These are phyloP conservation scores for Stemphylium vesicarium DNA, from an alignment of 2,329 filamentous ascomycete species.

Conservation along the genomic window DNA sequence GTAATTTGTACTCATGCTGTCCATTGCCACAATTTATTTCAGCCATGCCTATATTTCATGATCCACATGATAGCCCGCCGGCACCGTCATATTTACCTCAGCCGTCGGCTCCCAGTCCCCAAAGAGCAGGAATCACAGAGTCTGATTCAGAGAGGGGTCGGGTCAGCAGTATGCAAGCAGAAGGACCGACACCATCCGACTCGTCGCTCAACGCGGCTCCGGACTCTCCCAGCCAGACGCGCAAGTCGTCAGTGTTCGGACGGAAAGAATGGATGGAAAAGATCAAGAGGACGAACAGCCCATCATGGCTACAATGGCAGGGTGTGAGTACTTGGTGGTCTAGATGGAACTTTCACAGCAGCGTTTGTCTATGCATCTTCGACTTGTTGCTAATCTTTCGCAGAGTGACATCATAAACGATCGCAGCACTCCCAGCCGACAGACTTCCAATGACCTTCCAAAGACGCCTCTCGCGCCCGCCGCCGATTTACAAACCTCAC, in stretches of 20 bases:
- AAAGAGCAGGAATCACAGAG: slow-evolving; percentile 23
- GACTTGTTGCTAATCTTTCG: slow-evolving; percentile 20
- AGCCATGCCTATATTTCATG: slow-evolving; percentile 51
- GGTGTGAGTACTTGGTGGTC: slow-evolving; percentile 53
- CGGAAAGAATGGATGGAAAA: slow-evolving; percentile 82
- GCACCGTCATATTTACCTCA: slow-evolving; percentile 24
- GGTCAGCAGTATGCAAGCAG: slow-evolving; percentile 14
- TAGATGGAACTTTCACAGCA: background rate
- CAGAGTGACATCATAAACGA: slow-evolving; percentile 27
- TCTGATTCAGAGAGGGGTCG: slow-evolving; percentile 13
- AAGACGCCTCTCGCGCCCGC: slow-evolving; percentile 45
- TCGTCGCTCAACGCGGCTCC: slow-evolving; percentile 15
- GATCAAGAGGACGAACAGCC: slow-evolving; percentile 79
- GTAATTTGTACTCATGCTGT: slow-evolving; percentile 34
- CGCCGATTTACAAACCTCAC: slow-evolving; percentile 45
- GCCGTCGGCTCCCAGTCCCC: slow-evolving; percentile 17
- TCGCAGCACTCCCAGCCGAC: slow-evolving; percentile 19
- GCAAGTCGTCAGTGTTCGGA: slow-evolving; percentile 54
- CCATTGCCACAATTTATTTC: slow-evolving; percentile 18
- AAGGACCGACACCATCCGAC: slow-evolving; percentile 3
- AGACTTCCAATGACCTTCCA: slow-evolving; percentile 36
- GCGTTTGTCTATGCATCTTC: background rate
- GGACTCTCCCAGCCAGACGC: slow-evolving; percentile 28
- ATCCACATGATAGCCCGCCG: slow-evolving; percentile 39
- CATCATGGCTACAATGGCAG: slow-evolving; percentile 69